phyloP scores from a whole-genome alignment of 108 stramenopile species.

The Pseudonitzschia delicatissima region DNA sequence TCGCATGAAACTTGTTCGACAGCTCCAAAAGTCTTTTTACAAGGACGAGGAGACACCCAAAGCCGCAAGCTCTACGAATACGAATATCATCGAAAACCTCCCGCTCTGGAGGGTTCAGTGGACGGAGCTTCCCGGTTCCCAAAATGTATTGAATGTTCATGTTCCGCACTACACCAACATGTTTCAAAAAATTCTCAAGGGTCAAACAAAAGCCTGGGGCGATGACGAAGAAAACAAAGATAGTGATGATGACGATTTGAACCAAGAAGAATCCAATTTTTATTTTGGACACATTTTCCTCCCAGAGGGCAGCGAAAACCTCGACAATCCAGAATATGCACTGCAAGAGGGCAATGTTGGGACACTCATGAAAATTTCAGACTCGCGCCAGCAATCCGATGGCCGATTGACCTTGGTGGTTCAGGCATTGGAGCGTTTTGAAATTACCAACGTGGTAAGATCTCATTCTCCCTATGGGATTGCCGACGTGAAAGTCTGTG shows the following conservation, averaged over 20 bases:
- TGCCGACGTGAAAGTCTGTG: slow-evolving; percentile 39
- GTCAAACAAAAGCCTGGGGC: slow-evolving; percentile 30
- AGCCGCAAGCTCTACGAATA: background rate
- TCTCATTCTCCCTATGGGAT: slow-evolving; percentile 32
- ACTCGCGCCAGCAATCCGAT: slow-evolving; percentile 41
- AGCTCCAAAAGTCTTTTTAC: slow-evolving; percentile 33
- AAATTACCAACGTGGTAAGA: slow-evolving; percentile 21
- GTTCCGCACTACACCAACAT: slow-evolving; percentile 54
- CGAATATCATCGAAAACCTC: slow-evolving; percentile 7
- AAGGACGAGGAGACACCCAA: background rate
- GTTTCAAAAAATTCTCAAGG: slow-evolving; percentile 50
- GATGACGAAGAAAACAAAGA: background rate
- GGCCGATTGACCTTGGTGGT: slow-evolving; percentile 42
- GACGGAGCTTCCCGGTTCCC: slow-evolving; percentile 49
- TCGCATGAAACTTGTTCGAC: slow-evolving; percentile 30
- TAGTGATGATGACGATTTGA: background rate
- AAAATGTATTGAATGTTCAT: slow-evolving; percentile 57
- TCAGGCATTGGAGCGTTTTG: slow-evolving; percentile 43
- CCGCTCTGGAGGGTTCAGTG: slow-evolving; percentile 33
- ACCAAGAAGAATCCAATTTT: background rate
- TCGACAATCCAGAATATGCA: slow-evolving; percentile 24
- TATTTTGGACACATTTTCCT: slow-evolving; percentile 50
- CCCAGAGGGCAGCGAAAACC: slow-evolving; percentile 30
- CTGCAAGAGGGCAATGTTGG: slow-evolving; percentile 14
- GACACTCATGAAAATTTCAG: slow-evolving; percentile 43